Evolutionary conservation across 208 protist species (phyloP), one percentile per base, ranked within the genome.

Genomic region (Trypanosoma melophagium): DNA sequence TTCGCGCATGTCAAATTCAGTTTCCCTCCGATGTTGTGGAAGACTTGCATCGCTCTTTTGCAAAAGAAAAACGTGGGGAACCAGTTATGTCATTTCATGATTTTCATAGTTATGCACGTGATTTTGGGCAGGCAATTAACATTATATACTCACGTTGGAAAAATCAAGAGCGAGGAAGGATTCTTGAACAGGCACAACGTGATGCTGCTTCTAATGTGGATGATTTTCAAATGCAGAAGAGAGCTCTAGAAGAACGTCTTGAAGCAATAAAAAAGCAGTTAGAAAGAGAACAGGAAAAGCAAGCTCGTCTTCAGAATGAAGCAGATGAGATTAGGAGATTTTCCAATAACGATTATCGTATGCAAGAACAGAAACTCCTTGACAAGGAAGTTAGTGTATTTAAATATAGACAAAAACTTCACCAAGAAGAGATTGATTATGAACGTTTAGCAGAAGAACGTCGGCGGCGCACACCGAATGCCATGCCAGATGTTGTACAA

Each of bases 351-450:
- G 71, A 77, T 12, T 81, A 79, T 66, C 78, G 79, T 40, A 75
- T 79, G 17, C 74, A 89, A 7, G 87, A 93, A 69, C 84, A 90
- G 61, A 66, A 58, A 53, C 72, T 93, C n/a, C 76, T 93, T 0
- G 83, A 89, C 47, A 89, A 90, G 71, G 87, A 93, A 55, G 82
- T 93, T 19, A 89, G 80, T 62, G 83, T 93, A 24, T 90, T 90
- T 69, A 73, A 78, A 64, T 89, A 90, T 55, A 77, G 87, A 22
- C 80, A 89, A 65, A n/a, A 78, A 44, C 76, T 93, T 17, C 76
- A 69, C 0, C 38, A 78, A 41, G 87, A 93, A 69, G 84, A 91
- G 60, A 74, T 75, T 21, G 84, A 90, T 52, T 93, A 88, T 66
- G 87, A 93, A 74, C 71, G 80, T 3, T 76, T 93, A 3, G 79